These are phyloP conservation scores for Solanum neorickii DNA, from an alignment of 257 asterid genomes.

Conservation along the genomic window DNA sequence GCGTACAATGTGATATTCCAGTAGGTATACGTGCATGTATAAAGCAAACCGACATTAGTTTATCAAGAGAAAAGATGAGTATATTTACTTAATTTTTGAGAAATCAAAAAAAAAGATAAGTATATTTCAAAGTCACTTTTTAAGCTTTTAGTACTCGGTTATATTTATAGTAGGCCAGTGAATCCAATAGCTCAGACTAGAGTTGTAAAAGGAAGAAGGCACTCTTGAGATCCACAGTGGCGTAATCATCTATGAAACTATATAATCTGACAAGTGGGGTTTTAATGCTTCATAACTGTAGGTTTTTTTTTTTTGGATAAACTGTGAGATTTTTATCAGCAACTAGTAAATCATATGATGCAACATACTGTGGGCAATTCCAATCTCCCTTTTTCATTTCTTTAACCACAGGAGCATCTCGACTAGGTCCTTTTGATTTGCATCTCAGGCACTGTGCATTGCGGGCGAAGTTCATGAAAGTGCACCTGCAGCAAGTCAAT, in stretches of 20 bases:
- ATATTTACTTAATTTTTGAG: neutral
- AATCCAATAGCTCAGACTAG: neutral
- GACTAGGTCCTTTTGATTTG: slow-evolving; percentile 33
- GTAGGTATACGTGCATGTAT: neutral
- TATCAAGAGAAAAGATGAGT: neutral
- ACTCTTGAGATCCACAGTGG: neutral
- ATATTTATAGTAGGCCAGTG: neutral
- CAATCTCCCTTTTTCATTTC: slow-evolving; percentile 76
- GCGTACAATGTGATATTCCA: neutral
- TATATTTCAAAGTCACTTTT: neutral
- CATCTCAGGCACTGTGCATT: slow-evolving; percentile 58
- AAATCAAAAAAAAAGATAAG: neutral
- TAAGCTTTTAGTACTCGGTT: neutral
- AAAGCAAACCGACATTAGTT: neutral
- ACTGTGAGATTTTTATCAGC: neutral
- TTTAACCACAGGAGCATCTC: slow-evolving; percentile 1
- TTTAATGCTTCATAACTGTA: neutral
- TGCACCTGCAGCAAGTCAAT: slow-evolving; percentile 56
- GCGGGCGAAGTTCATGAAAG: slow-evolving; percentile 65
- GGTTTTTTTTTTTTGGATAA: neutral
- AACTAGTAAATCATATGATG: neutral
- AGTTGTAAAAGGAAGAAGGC: neutral
- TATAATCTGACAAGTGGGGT: neutral
- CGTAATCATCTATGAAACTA: neutral
- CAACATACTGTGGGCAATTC: slow-evolving; percentile 65